These are phyloP conservation scores for Pogostemon cablin DNA, from an alignment of 257 asterid genomes.

Conservation along the genomic window DNA sequence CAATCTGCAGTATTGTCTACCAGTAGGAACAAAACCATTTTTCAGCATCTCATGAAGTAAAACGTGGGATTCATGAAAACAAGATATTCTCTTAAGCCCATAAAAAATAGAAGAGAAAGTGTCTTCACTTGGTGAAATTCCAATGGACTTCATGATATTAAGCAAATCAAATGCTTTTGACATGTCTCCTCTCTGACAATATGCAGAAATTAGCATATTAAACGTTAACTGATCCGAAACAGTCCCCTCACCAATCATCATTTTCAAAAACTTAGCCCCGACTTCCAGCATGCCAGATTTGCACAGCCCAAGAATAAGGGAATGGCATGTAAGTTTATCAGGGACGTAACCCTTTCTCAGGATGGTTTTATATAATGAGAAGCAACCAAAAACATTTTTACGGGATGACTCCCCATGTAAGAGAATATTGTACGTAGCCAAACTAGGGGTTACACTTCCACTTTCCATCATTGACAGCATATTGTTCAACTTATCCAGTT, in stretches of 20 bases:
- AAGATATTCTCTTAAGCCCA: slow-evolving; percentile 60
- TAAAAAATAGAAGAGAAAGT: slow-evolving; percentile 58
- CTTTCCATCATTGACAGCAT: slow-evolving; percentile 45
- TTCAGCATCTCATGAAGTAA: slow-evolving; percentile 60
- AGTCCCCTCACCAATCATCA: slow-evolving; percentile 59
- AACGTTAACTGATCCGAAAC: slow-evolving; percentile 61
- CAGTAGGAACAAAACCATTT: slow-evolving; percentile 59
- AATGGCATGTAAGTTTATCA: slow-evolving; percentile 71
- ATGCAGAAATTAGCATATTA: slow-evolving; percentile 57
- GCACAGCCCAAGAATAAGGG: slow-evolving; percentile 63
- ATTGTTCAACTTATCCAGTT: slow-evolving; percentile 43
- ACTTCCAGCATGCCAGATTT: slow-evolving; percentile 64
- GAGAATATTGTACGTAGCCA: slow-evolving; percentile 75
- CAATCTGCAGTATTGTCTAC: slow-evolving; percentile 65
- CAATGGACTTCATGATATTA: slow-evolving; percentile 53
- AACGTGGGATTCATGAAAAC: slow-evolving; percentile 46
- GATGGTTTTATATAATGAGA: slow-evolving; percentile 49
- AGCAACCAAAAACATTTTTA: slow-evolving; percentile 52
- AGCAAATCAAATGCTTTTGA: slow-evolving; percentile 63
- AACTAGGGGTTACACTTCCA: slow-evolving; percentile 47
- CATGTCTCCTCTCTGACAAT: slow-evolving; percentile 62
- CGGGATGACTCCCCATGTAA: slow-evolving; percentile 68
- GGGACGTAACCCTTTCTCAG: slow-evolving; percentile 59
- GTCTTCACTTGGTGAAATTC: slow-evolving; percentile 54
- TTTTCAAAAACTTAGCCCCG: slow-evolving; percentile 68